Evolutionary conservation across 2,329 filamentous ascomycete species (phyloP), one percentile per base, ranked within the genome.

Genomic region (Tetracladium maxilliforme): DNA sequence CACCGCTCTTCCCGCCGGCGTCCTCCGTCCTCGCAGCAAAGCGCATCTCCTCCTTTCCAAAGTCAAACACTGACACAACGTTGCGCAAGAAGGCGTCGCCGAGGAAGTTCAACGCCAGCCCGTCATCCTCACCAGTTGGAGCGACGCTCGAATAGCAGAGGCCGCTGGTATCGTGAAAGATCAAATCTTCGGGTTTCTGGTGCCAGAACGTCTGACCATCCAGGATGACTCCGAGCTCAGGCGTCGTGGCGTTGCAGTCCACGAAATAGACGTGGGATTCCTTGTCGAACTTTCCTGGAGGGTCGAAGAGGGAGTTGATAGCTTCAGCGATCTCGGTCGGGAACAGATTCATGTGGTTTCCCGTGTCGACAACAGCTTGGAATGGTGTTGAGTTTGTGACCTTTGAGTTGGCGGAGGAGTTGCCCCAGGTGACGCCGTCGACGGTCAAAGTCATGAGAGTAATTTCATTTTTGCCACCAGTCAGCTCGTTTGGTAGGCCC

Each of bases 61-160:
- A 47, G 43, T 64, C 61, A 40, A 58, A 63, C 3, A 64, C 58
- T 7, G 51, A 44, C 5, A 65, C 40, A 1, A 64, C 59, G 31
- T 58, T 61, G 40, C 58, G 59, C 40, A 61, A 41, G 32, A 60
- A 64, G 4, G 49, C 42, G 26, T 56, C 56, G 1, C 60, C 60
- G 23, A 64, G 33, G 21, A 62, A 52, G 14, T 24, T 33, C 9
- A 19, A 19, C 7, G 40, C 30, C 10, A 36, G 38, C n/a, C 35
- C 42, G 20, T 42, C 33, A 21, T 47, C 36, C 15, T 52, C 38
- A 6, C 39, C 51, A 19, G 37, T 40, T 3, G 50, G 38, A 28
- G 51, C 54, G n/a, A 31, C 10, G 13, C 30, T 27, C 6, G 36
- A 36, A 16, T 4, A 18, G 16, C 8, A 20, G 9, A 4, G 4